Evolutionary conservation across 2,329 filamentous ascomycete species (phyloP).

Genomic region (Microascus cirrosus): DNA sequence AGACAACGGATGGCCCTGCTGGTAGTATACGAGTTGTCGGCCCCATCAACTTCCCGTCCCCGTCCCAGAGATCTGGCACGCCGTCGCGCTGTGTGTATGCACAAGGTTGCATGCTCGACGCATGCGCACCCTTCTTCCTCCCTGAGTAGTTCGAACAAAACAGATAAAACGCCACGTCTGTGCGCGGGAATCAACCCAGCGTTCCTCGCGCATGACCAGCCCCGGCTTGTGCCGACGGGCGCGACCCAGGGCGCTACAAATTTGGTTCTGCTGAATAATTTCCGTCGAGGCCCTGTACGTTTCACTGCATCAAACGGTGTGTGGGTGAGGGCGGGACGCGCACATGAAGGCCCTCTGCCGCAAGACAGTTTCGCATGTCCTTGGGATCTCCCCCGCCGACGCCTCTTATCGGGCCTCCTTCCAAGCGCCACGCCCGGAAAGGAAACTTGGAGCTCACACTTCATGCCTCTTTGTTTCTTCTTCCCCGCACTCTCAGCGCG

Average conservation of each 20-base stretch:
- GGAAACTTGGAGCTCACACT: background rate
- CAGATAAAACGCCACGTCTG: background rate
- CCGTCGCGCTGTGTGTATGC: background rate
- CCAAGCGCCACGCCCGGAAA: background rate
- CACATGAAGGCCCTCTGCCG: background rate
- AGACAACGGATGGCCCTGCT: no score
- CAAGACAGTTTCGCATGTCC: slow-evolving; percentile 3
- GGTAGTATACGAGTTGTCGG: background rate
- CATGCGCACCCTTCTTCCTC: background rate
- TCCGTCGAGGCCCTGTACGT: background rate
- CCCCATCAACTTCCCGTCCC: background rate
- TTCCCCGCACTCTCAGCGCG: background rate
- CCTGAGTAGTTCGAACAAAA: background rate
- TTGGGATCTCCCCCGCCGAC: background rate
- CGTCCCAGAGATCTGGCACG: background rate
- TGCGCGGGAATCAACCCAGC: background rate
- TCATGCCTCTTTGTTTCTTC: background rate
- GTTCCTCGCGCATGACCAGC: background rate
- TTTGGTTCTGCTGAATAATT: background rate
- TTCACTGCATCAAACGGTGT: background rate
- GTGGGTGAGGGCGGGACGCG: background rate
- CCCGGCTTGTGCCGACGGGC: background rate
- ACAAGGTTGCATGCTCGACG: background rate
- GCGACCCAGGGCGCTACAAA: background rate
- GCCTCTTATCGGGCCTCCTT: background rate